These are phyloP conservation scores for Annona cherimola DNA, from an alignment of 164 flowering plant species.

Conservation along the genomic window DNA sequence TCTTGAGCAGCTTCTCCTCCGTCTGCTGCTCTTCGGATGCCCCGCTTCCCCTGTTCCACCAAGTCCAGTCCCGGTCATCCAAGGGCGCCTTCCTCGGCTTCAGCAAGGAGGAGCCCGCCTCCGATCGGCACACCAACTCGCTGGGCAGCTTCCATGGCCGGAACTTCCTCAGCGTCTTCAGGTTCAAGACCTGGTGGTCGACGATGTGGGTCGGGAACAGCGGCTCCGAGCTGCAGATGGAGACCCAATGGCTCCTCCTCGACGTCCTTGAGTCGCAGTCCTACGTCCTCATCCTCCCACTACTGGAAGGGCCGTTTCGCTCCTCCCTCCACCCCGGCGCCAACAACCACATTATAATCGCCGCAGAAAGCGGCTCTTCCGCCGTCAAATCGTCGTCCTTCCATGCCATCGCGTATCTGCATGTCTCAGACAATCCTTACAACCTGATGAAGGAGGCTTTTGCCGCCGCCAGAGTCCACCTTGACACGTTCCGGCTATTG, in stretches of 20 bases:
- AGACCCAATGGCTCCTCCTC: constrained; percentile 72
- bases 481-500: constrained; percentile 61
- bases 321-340: constrained; percentile 63
- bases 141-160: constrained; percentile 51
- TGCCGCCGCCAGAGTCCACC: constrained; percentile 56
- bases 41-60: constrained; percentile 40
- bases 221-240: constrained; percentile 77
- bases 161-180: constrained; percentile 58
- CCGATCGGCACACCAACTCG: constrained; percentile 50
- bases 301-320: constrained; percentile 55
- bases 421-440: constrained; percentile 66
- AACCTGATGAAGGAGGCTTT: constrained; percentile 71
- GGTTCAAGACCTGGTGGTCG: constrained; percentile 95
- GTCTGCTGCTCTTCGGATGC: constrained; percentile 38
- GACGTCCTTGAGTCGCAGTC: constrained; percentile 63
- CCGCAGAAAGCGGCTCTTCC: constrained; percentile 71
- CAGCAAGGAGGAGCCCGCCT: constrained; percentile 25
- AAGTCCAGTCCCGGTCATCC: constrained; percentile 35
- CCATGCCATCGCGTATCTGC: constrained; percentile 61
- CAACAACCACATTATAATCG: constrained; percentile 54
- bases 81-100: constrained; percentile 50
- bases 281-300: constrained; percentile 56
- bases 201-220: constrained; percentile 74
- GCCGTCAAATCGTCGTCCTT: constrained; percentile 41
- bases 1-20: constrained; percentile 39